These are phyloP conservation scores for Phytopythium boreale DNA, from an alignment of 352 stramenopile species.

Conservation along the genomic window DNA sequence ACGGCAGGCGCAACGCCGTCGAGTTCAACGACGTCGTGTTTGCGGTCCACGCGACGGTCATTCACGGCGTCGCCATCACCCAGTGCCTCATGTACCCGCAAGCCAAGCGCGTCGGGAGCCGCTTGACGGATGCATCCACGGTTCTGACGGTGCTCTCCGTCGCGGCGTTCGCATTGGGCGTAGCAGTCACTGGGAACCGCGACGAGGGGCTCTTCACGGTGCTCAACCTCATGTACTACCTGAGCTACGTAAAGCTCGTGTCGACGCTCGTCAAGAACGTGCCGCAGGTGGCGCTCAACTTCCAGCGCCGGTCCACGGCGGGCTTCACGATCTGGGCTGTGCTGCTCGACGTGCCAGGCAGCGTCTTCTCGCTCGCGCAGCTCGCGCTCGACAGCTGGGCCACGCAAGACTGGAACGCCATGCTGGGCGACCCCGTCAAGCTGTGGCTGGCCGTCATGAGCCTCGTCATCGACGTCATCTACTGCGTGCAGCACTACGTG, in stretches of 20 bases:
- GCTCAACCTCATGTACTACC: slow-evolving; percentile 90
- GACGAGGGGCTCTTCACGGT: slow-evolving; percentile 51
- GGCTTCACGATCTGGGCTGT: slow-evolving; percentile 98
- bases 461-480: slow-evolving; percentile 96
- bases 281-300: slow-evolving; percentile 44
- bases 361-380: slow-evolving; percentile 6
- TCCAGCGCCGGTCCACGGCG: slow-evolving; percentile 91
- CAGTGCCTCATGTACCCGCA: slow-evolving; percentile 87
- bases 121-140: slow-evolving; percentile 17
- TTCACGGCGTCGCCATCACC: slow-evolving; percentile 74
- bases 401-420: slow-evolving; percentile 1
- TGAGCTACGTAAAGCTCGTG: slow-evolving; percentile 91
- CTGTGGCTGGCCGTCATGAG: slow-evolving; percentile 93
- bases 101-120: slow-evolving; percentile 35
- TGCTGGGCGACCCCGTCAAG: slow-evolving; percentile 93
- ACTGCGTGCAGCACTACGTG: slow-evolving; percentile 96
- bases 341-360: slow-evolving; percentile 50
- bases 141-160: slow-evolving; percentile 24
- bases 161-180: slow-evolving; percentile 30
- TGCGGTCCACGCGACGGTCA: slow-evolving; percentile 83
- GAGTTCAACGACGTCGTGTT: slow-evolving; percentile 90
- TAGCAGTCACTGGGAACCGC: slow-evolving; percentile 33
- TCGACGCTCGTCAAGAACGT: slow-evolving; percentile 93
- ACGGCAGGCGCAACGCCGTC: slow-evolving; percentile 65
- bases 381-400: slow-evolving; percentile 8